Evolutionary conservation across 768 basidiomycete genomes (phyloP).

Genomic region (Boletus sp.): DNA sequence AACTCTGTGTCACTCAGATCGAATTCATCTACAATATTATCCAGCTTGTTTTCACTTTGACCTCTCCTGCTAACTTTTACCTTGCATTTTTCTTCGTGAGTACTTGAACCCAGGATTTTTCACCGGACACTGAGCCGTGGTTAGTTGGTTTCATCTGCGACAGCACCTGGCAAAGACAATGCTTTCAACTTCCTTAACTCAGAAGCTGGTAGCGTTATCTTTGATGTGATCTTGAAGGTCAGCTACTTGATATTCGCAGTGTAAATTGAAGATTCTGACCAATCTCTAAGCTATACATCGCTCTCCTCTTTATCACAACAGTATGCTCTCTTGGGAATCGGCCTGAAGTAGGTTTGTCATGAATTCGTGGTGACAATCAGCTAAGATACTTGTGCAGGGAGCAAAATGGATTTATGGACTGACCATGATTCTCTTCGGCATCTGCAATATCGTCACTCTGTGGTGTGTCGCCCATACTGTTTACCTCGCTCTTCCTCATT

Average conservation of each 20-base stretch:
- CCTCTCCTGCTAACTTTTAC: slow-evolving; percentile 89
- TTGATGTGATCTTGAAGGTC: slow-evolving; percentile 71
- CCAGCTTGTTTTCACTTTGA: slow-evolving; percentile 93
- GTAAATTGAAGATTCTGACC: slow-evolving; percentile 22
- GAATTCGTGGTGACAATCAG: slow-evolving; percentile 1
- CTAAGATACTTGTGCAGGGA: slow-evolving; percentile 43
- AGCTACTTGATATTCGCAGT: slow-evolving; percentile 8
- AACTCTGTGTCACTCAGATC: slow-evolving; percentile 40
- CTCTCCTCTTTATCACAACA: slow-evolving; percentile 74
- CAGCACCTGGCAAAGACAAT: slow-evolving; percentile 48
- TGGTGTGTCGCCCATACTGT: slow-evolving; percentile 94
- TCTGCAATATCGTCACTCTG: slow-evolving; percentile 74
- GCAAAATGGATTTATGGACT: slow-evolving; percentile 82
- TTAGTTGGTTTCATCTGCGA: slow-evolving; percentile 82
- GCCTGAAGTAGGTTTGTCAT: slow-evolving; percentile 49
- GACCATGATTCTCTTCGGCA: slow-evolving; percentile 75
- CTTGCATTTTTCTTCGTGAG: slow-evolving; percentile 91
- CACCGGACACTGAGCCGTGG: slow-evolving; percentile 20
- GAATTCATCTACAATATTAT: slow-evolving; percentile 92
- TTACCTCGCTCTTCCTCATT: slow-evolving; percentile 79
- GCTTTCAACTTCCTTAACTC: slow-evolving; percentile 81
- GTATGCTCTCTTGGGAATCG: slow-evolving; percentile 92
- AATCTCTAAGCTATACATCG: slow-evolving; percentile 66
- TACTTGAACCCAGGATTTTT: slow-evolving; percentile 21
- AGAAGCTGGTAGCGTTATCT: slow-evolving; percentile 69